A percentile compares a stretch with the other conserved stretches of the same genome.
Conservation (phyloP, 2,329 filamentous ascomycete species). For the Trichophaea hybrida region DNA sequence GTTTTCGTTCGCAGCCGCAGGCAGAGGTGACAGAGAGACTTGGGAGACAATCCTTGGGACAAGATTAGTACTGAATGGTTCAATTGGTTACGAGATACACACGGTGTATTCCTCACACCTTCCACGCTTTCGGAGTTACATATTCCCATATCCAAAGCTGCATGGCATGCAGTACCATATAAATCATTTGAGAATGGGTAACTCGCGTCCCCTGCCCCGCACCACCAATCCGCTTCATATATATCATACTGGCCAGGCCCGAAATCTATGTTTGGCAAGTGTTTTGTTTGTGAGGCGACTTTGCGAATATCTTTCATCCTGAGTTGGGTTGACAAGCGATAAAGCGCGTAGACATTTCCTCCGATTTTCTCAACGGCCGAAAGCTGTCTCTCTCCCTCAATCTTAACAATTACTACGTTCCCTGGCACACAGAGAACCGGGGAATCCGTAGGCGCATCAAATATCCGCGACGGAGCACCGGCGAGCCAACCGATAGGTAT, state of each 20-base stretch:
- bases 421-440: slow-evolving; percentile 43
- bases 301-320: slow-evolving; percentile 42
- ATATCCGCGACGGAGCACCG: slow-evolving; percentile 44
- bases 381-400: slow-evolving; percentile 40
- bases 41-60: too few relatives aligned
- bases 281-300: slow-evolving; percentile 30
- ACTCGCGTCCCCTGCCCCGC: background rate
- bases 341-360: slow-evolving; percentile 49
- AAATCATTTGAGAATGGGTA: background rate
- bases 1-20: background rate
- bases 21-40: background rate
- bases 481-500: slow-evolving; percentile 38
- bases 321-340: slow-evolving; percentile 53
- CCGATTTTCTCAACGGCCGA: slow-evolving; percentile 54
- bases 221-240: slow-evolving; percentile 18
- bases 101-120: background rate
- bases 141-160: slow-evolving; percentile 1
- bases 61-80: background rate
- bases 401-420: slow-evolving; percentile 47
- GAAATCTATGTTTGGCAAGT: slow-evolving; percentile 14
- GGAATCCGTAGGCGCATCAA: slow-evolving; percentile 49
- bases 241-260: background rate
- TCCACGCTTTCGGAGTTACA: background rate
- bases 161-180: background rate
- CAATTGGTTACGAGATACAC: background rate